A percentile compares a stretch with the other conserved stretches of the same genome.
phyloP scores from a whole-genome alignment of 495 filamentous ascomycete species.

The Aspergillus avenaceus region DNA sequence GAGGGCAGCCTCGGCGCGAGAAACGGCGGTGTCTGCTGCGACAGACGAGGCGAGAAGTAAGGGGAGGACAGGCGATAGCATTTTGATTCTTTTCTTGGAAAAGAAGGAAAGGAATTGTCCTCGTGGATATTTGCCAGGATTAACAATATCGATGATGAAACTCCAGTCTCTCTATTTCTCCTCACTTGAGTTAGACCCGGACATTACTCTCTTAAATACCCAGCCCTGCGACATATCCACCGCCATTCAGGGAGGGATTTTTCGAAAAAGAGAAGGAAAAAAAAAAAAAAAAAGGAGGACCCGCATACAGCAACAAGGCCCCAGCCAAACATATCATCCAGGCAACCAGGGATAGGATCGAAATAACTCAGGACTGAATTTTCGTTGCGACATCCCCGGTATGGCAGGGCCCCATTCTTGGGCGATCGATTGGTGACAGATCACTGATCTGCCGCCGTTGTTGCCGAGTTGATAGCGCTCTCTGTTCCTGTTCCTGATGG shows the following conservation, averaged over 20 bases:
- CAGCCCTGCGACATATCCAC: no score
- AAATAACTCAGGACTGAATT: not conserved
- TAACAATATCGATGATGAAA: no score
- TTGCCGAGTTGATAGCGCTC: not conserved
- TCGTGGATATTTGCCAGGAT: no score
- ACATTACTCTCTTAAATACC: no score
- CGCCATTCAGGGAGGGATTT: no score
- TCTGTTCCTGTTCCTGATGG: not conserved
- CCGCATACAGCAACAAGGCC: not conserved
- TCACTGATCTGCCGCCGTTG: not conserved
- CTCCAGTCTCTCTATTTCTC: no score
- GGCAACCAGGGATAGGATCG: not conserved
- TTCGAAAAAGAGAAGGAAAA: not conserved
- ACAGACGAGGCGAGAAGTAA: not conserved
- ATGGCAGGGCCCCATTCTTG: not conserved
- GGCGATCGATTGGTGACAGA: not conserved
- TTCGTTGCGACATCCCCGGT: not conserved
- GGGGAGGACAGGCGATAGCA: no score
- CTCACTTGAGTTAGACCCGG: no score
- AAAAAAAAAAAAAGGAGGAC: not conserved
- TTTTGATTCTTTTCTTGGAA: not conserved
- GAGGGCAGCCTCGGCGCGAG: slow-evolving; percentile 43
- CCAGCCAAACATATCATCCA: not conserved
- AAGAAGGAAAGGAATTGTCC: no score
- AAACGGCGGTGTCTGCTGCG: slow-evolving; percentile 2